A percentile compares a stretch with the other conserved stretches of the same genome.
phyloP scores from a whole-genome alignment of 148 eudicot genomes.

The Linanthus parryae region DNA sequence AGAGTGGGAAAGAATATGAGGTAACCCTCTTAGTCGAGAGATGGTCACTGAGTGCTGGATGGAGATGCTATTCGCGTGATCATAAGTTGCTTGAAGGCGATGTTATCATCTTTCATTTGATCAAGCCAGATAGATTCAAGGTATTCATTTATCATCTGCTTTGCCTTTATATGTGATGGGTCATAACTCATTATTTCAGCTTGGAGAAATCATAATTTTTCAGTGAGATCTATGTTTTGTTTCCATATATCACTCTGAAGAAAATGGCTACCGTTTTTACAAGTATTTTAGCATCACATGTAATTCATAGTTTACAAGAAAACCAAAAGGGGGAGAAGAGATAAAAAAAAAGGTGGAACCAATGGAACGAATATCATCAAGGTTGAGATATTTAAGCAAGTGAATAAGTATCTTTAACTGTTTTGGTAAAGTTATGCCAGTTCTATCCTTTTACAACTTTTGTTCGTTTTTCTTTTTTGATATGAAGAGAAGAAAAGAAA shows the following conservation, averaged over 20 bases:
- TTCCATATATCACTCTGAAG: background rate
- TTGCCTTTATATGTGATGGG: background rate
- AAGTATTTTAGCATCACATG: too few species aligned
- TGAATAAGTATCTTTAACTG: background rate
- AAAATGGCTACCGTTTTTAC: background rate
- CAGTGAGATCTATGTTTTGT: background rate
- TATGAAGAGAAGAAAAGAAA: background rate
- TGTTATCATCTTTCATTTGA: slow-evolving; percentile 20
- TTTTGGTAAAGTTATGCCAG: background rate
- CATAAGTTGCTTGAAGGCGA: slow-evolving; percentile 23
- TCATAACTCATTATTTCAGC: background rate
- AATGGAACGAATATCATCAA: background rate
- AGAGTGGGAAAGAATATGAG: slow-evolving; percentile 10
- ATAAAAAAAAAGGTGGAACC: background rate
- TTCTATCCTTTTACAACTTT: background rate
- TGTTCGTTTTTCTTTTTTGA: too few species aligned
- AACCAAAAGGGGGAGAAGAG: background rate
- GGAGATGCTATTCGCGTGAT: slow-evolving; percentile 15
- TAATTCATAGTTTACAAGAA: too few species aligned
- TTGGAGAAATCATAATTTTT: background rate
- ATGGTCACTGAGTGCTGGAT: slow-evolving; percentile 19
- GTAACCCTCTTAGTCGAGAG: slow-evolving; percentile 3
- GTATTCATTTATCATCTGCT: background rate
- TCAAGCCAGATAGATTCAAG: slow-evolving; percentile 15
- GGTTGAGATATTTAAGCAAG: background rate